Conservation (phyloP, 768 basidiomycete species). For the Xanthoconium stramineum region DNA sequence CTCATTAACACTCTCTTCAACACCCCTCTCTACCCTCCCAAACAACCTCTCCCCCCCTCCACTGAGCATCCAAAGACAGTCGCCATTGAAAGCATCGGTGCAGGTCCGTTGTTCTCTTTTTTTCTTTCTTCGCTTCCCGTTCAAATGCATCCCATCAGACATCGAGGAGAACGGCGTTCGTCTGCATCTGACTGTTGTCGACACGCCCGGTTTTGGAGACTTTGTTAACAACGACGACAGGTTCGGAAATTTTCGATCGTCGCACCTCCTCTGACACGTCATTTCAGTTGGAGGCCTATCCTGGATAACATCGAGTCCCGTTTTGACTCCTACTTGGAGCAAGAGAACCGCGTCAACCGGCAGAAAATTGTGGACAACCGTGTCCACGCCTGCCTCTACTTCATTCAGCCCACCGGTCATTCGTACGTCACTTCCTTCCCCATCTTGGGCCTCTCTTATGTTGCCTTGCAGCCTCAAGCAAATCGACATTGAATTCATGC, state of each 20-base stretch:
- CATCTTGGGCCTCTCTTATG: neutral
- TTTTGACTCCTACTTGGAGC: conserved; percentile 96
- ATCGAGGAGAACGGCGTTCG: conserved; percentile 99
- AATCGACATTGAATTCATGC: conserved; percentile 99
- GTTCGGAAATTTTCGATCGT: conserved; percentile 40
- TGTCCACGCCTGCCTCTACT: conserved; percentile 98
- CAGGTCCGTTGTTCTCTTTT: conserved; percentile 53
- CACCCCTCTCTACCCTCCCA: conserved; percentile 89
- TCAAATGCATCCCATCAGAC: conserved; percentile 52
- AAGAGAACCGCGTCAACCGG: conserved; percentile 98
- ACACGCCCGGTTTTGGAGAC: conserved; percentile 98
- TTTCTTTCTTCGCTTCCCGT: neutral
- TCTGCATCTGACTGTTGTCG: conserved; percentile 96
- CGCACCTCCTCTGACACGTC: conserved; percentile 14
- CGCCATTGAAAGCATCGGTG: conserved; percentile 96
- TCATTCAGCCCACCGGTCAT: conserved; percentile 98
- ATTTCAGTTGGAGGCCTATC: conserved; percentile 91
- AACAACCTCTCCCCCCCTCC: conserved; percentile 79
- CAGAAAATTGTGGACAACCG: conserved; percentile 93
- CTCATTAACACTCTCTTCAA: conserved; percentile 99
- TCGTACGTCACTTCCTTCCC: conserved; percentile 54
- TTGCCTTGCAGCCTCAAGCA: conserved; percentile 75
- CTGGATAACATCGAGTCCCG: conserved; percentile 97
- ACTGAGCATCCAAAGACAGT: conserved; percentile 90
- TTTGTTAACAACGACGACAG: conserved; percentile 99